Evolutionary conservation across 2,329 filamentous ascomycete genomes (phyloP), one percentile per base, ranked within the genome.

Genomic region (Apiospora arundinis): DNA sequence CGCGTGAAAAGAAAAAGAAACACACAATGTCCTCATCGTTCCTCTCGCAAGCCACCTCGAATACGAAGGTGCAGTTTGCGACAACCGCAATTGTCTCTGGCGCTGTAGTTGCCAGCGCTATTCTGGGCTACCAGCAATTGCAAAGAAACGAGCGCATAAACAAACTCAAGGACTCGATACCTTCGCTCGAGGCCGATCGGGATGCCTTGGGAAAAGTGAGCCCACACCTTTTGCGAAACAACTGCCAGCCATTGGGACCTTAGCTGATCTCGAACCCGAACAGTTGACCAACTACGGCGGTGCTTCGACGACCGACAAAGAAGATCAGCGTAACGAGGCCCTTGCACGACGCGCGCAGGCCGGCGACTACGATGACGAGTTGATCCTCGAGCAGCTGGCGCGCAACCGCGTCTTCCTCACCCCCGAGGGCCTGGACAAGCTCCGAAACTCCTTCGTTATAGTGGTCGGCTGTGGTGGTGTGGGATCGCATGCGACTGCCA

Each of bases 401-500:
- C 70, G 72, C 45, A 69, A 70, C 70, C 71, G 46, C 48, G 71
- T 71, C 68, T 74, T 75, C 79, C 89, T 99, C 14, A 94, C 89
- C 18, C 91, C 95, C 42, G 91, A 91, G 9, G 96, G 96, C 0
- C 88, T 99, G 14, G 85, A 87, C 21, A 94, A 93, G 78, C 88
- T 99, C 42, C 93, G 95, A 16, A 86, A 88, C 66, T 90, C 95
- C 0, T 97, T 97, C 78, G 89, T 99, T 66, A 88, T 98, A 49
- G 89, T 99, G 1, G 95, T 99, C 14, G 96, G 96, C 4, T 95
- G 95, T 75, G 96, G 96, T 74, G 96, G 96, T 56, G 96, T 99
- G 6, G 96, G 96, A 65, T 98, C 95, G 8, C 97, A 99, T 84
- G 95, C 94, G 73, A 90, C 92, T 5, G 92, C 95, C 1, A 92